Conservation (phyloP, 805 yeast species). For the Wickerhamomyces hampshirensis region DNA sequence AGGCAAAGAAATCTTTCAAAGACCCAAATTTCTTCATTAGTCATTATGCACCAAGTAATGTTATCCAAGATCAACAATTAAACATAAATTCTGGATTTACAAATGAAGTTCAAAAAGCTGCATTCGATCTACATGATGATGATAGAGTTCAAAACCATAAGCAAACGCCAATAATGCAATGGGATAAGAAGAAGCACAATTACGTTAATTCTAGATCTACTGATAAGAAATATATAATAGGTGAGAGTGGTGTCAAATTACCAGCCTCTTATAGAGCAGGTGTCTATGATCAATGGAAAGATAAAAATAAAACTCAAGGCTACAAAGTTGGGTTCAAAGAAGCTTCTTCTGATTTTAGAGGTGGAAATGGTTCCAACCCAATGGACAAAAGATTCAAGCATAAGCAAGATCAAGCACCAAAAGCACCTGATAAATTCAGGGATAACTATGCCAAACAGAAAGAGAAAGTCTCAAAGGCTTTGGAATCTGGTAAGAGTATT, state of each 20-base stretch:
- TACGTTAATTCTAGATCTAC: constrained; percentile 76
- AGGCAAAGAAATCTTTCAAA: constrained; percentile 46
- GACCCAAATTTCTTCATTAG: constrained; percentile 81
- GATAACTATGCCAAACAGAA: constrained; percentile 82
- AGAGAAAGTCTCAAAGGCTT: constrained; percentile 75
- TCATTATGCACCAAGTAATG: constrained; percentile 81
- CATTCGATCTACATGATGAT: constrained; percentile 83
- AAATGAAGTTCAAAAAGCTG: constrained; percentile 77
- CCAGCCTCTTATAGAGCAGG: constrained; percentile 94
- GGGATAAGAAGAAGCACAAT: constrained; percentile 94
- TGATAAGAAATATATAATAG: constrained; percentile 83
- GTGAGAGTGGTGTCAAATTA: constrained; percentile 89
- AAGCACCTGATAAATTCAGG: constrained; percentile 82
- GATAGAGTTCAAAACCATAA: constrained; percentile 61
- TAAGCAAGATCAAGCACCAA: constrained; percentile 73
- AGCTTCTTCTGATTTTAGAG: constrained; percentile 23
- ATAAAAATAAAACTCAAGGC: constrained; percentile 54
- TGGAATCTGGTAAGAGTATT: constrained; percentile 66
- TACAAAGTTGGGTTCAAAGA: constrained; percentile 54
- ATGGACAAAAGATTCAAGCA: constrained; percentile 64
- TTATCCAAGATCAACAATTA: constrained; percentile 77
- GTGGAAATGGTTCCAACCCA: constrained; percentile 12
- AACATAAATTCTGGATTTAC: constrained; percentile 59
- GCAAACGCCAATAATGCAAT: constrained; percentile 65
- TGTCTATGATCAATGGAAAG: constrained; percentile 87